phyloP scores from a whole-genome alignment of 495 filamentous ascomycete species.

The Hypoxylon lienhwacheense region DNA sequence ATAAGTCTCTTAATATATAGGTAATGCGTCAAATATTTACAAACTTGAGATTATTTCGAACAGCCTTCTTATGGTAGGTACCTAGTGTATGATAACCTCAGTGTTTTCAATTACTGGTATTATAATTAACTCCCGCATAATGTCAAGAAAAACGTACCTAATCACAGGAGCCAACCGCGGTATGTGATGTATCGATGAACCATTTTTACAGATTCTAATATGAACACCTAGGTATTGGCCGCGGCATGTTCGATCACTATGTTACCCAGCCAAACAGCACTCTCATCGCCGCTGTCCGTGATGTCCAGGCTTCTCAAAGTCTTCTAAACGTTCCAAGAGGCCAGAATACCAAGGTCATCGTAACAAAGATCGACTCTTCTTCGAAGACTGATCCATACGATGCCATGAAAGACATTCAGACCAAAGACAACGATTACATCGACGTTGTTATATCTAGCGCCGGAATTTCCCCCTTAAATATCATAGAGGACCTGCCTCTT shows the following conservation, averaged over 20 bases:
- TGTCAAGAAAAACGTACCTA: background rate
- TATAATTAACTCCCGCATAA: too few species aligned
- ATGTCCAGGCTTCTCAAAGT: background rate
- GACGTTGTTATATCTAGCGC: background rate
- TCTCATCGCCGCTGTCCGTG: background rate
- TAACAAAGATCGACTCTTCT: background rate
- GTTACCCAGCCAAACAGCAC: background rate
- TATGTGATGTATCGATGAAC: background rate
- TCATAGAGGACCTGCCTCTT: background rate
- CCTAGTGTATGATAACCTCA: too few species aligned
- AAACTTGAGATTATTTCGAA: too few species aligned
- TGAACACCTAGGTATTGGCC: background rate
- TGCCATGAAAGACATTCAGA: background rate
- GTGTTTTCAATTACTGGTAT: too few species aligned
- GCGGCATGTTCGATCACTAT: background rate
- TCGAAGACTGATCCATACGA: constrained; percentile 1
- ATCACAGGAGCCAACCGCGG: background rate
- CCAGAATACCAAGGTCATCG: background rate
- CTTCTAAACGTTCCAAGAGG: background rate
- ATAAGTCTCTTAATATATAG: too few species aligned
- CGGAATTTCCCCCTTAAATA: background rate
- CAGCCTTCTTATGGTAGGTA: too few species aligned
- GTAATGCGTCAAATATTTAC: too few species aligned
- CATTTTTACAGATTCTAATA: background rate
- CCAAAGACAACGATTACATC: background rate